phyloP scores from a whole-genome alignment of 768 basidiomycete species.

The Suillus ampliporus region DNA sequence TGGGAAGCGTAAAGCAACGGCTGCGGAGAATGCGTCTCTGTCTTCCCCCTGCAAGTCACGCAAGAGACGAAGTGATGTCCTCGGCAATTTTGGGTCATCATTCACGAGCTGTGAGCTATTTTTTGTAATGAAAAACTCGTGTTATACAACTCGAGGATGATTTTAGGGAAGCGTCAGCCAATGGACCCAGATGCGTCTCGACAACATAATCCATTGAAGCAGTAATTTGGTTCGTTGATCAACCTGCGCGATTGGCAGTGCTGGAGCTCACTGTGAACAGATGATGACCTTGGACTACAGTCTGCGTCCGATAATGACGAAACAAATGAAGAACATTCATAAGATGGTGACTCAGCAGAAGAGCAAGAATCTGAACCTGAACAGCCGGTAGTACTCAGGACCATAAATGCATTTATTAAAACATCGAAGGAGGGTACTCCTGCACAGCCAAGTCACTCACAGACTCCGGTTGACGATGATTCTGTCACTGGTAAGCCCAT shows the following conservation, averaged over 20 bases:
- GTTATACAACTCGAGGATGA: background rate
- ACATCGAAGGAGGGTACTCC: conserved; percentile 14
- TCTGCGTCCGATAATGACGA: conserved; percentile 55
- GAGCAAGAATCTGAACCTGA: conserved; percentile 29
- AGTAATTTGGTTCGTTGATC: conserved; percentile 52
- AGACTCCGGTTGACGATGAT: conserved; percentile 19
- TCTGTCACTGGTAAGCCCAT: conserved; percentile 29
- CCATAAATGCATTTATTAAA: conserved; percentile 19
- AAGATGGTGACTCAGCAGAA: conserved; percentile 27
- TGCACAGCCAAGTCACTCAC: background rate
- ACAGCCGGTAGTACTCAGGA: conserved; percentile 29
- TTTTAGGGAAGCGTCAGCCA: conserved; percentile 11
- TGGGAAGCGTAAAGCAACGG: conserved; percentile 23
- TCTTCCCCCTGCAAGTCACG: conserved; percentile 22
- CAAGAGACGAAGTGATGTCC: conserved; percentile 18
- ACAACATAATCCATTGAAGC: conserved; percentile 48
- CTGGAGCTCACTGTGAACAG: conserved; percentile 24
- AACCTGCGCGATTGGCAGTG: background rate
- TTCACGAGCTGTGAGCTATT: conserved; percentile 20
- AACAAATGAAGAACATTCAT: conserved; percentile 17
- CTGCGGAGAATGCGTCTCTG: conserved; percentile 17
- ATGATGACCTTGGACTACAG: conserved; percentile 51
- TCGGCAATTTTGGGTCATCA: conserved; percentile 12
- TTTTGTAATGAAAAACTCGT: background rate
- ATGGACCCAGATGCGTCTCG: conserved; percentile 11